These are phyloP conservation scores for Sporisorium exsertum DNA, from an alignment of 1,284 basidiomycete genomes.

Conservation along the genomic window DNA sequence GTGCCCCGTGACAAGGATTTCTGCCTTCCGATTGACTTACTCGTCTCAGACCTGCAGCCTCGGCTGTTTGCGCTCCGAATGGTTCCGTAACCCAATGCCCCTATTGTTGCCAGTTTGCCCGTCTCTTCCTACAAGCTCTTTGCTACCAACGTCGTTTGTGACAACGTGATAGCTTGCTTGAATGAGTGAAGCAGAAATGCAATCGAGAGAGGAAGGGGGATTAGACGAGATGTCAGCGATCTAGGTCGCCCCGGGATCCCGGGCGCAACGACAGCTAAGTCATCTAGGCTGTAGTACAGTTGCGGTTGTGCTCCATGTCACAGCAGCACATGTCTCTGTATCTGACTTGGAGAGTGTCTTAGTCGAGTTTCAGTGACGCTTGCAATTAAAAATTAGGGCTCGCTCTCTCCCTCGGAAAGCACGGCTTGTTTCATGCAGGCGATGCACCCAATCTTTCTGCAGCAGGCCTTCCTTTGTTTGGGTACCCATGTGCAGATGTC, in stretches of 20 bases:
- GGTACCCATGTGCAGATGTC: background rate
- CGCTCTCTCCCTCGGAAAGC: background rate
- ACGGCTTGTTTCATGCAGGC: background rate
- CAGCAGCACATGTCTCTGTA: background rate
- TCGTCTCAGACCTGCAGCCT: conserved; percentile 1
- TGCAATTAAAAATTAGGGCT: background rate
- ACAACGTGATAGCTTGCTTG: no score
- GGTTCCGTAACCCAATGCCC: background rate
- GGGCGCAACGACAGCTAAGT: background rate
- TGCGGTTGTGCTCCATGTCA: background rate
- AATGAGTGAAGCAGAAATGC: no score
- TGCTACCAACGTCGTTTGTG: background rate
- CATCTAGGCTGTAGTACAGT: no score
- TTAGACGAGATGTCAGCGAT: background rate
- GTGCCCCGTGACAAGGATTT: background rate
- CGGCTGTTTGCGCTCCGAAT: background rate
- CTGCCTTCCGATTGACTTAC: conserved; percentile 1
- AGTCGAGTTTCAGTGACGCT: conserved; percentile 3
- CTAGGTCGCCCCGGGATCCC: background rate
- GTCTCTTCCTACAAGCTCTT: no score
- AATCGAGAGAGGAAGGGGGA: no score
- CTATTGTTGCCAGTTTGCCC: no score
- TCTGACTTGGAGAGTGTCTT: background rate
- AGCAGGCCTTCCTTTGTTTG: background rate
- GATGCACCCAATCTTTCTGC: background rate